Evolutionary conservation across 2,329 filamentous ascomycete species (phyloP), one percentile per base, ranked within the genome.

Genomic region (Botryosphaeria dothidea): DNA sequence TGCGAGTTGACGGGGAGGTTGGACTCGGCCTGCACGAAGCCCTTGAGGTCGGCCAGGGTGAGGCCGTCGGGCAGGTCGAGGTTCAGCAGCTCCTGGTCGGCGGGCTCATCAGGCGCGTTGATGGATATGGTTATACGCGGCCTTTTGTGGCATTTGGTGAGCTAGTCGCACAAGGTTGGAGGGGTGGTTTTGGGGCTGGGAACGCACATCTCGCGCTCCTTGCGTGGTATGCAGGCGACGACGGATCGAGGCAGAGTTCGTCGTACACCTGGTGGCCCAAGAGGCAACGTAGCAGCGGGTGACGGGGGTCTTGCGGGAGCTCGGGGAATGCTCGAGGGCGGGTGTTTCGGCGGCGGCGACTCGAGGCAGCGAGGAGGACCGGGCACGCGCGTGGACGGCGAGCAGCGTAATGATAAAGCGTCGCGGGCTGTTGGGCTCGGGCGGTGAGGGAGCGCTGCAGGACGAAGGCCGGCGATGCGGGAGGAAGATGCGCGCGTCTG

Each of bases 11-110:
- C 85, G 29, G 91, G 87, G 70, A 96, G 89, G 71, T 83, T 83
- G 56, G 90, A 90, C 79, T 98, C 94, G 78, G 88, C 91, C 76
- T 95, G 88, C 75, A 99, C 90, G 74, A 92, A 91, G 74, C 89
- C 91, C 79, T 96, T 96, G 69, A 99, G 86, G 62, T 92, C 90
- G 72, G 89, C 89, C 71, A 98, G 80, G 54, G 92, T 92, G 84
- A 95, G 92, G 72, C 92, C 91, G 46, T 88, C 85, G 67, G 90
- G 90, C 69, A 97, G 88, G 72, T 97, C 92, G 70, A 96, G 86
- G 65, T 88, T 90, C 71, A 97, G 84, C 74, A 96, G 85, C 73
- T 92, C 91, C 68, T 89, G 86, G 75, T 92, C 90, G 66, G 82
- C 74, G 70, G 81, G 79, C 75, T 88, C 83, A 75, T 91, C 88